These are phyloP conservation scores for Colletotrichum lentis DNA, from an alignment of 2,329 filamentous ascomycete species.

Conservation along the genomic window DNA sequence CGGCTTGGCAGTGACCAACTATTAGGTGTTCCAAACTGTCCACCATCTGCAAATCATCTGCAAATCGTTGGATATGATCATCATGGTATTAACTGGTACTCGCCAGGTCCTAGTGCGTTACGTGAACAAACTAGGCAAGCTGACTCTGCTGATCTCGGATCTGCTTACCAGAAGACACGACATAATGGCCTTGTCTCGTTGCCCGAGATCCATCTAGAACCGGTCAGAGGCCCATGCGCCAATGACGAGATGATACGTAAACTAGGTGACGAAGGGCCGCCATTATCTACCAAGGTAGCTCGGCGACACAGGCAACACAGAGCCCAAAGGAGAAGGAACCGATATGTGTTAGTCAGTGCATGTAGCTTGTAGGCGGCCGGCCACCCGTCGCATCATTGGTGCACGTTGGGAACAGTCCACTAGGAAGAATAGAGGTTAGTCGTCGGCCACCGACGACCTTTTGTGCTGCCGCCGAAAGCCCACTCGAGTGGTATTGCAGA, in stretches of 20 bases:
- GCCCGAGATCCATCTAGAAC: neutral
- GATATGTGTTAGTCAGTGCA: slow-evolving; percentile 3
- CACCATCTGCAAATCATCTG: slow-evolving; percentile 3
- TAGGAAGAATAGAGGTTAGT: neutral
- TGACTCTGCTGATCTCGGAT: slow-evolving; percentile 16
- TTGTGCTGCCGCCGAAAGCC: neutral
- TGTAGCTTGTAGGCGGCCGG: neutral
- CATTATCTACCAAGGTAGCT: neutral
- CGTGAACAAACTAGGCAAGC: slow-evolving; percentile 24
- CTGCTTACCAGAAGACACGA: slow-evolving; percentile 5
- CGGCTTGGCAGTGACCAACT: slow-evolving; percentile 26
- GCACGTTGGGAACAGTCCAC: slow-evolving; percentile 3
- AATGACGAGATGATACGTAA: neutral
- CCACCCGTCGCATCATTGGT: neutral
- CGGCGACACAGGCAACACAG: no score
- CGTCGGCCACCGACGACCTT: neutral
- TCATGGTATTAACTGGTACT: slow-evolving; percentile 3
- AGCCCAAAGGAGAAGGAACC: neutral
- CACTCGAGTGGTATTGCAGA: slow-evolving; percentile 11
- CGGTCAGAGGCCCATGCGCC: neutral
- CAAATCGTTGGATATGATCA: neutral
- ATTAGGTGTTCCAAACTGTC: slow-evolving; percentile 3
- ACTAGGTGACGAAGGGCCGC: slow-evolving; percentile 5
- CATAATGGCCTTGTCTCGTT: neutral
- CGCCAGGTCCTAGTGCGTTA: neutral